Evolutionary conservation across 306 rosid species (phyloP), one percentile per base, ranked within the genome.

Genomic region (Cicer arietinum): DNA sequence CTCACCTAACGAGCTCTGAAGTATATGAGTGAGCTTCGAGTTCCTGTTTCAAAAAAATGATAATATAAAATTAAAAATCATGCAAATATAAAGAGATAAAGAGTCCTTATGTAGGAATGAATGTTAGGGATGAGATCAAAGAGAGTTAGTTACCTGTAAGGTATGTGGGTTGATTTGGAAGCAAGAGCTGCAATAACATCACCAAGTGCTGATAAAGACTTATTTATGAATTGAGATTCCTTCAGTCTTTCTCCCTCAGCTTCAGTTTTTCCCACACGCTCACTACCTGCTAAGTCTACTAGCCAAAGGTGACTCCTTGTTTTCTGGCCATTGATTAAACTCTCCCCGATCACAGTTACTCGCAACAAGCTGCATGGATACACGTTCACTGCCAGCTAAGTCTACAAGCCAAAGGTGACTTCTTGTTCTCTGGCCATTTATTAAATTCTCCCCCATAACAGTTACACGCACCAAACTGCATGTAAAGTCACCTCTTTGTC

Each of bases 201-300:
- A 1, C 98, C 98, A 6, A 94, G 97, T 71, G 98, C 94, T 7
- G 98, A 91, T 16, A 94, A 86, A 60, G 98, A 93, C 87, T 90
- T 94, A 65, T 94, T 94, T 74, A 94, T 94, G 81, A 88, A 94
- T 59, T 94, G 98, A 69, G 98, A 94, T 82, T 94, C 98, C 84
- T 85, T 94, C 69, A 93, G 77, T 81, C 98, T 88, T 82, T 93
- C 98, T 20, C 98, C 98, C 62, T 91, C 98, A 71, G 90, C 97
- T 68, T 94, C 98, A 71, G 87, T 94, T 84, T 90, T 94, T 40
- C 91, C 98, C 71, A 94, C 91, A 7, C 99, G 97, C 86, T 94
- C 99, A 47, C 99, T 94, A 44, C 99, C 99, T 53, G 99, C 99
- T 78, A 94, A 86, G 89, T 94, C 99, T 70, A 94, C 99, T 8